Percentiles rank a stretch among this genome's conserved stretches.
These are phyloP conservation scores for Physcia stellaris DNA, from an alignment of 495 filamentous ascomycete species.

Conservation along the genomic window DNA sequence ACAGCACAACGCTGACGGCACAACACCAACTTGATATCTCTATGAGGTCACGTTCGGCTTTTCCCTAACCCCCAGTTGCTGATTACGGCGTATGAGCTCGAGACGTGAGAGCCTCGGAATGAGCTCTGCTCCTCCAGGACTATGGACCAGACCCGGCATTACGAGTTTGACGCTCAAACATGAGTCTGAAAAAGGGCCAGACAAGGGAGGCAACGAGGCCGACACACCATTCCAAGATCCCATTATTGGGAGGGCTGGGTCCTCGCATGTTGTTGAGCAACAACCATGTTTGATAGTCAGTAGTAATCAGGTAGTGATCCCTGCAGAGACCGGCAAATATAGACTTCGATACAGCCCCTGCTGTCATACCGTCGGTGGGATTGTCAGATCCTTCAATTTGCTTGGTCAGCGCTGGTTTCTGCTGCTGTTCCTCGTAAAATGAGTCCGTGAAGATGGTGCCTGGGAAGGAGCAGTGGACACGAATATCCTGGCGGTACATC, in stretches of 20 bases:
- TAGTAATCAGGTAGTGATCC: constrained; percentile 9
- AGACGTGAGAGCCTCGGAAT: no score
- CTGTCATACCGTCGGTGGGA: neutral
- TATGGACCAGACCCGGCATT: no score
- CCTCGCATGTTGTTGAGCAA: constrained; percentile 20
- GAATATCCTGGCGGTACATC: constrained; percentile 14
- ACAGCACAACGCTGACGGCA: no score
- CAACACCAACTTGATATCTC: no score
- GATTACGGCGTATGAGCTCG: no score
- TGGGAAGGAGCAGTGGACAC: constrained; percentile 22
- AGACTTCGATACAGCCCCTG: constrained; percentile 5
- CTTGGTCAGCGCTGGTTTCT: constrained; percentile 25
- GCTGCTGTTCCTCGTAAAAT: constrained; percentile 20
- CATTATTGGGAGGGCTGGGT: constrained; percentile 14
- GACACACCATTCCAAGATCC: constrained; percentile 11
- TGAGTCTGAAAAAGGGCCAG: constrained; percentile 7
- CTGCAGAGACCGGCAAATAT: constrained; percentile 6
- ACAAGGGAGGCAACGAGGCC: constrained; percentile 10
- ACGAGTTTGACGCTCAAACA: constrained; percentile 11
- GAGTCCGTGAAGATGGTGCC: constrained; percentile 20
- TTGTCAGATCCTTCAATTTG: constrained; percentile 19
- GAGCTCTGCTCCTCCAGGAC: no score
- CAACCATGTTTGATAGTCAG: constrained; percentile 12
- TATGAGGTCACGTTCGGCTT: no score
- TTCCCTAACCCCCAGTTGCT: no score